Evolutionary conservation across 257 asterid species (phyloP), one percentile per base, ranked within the genome.

Genomic region (Solanum habrochaites): DNA sequence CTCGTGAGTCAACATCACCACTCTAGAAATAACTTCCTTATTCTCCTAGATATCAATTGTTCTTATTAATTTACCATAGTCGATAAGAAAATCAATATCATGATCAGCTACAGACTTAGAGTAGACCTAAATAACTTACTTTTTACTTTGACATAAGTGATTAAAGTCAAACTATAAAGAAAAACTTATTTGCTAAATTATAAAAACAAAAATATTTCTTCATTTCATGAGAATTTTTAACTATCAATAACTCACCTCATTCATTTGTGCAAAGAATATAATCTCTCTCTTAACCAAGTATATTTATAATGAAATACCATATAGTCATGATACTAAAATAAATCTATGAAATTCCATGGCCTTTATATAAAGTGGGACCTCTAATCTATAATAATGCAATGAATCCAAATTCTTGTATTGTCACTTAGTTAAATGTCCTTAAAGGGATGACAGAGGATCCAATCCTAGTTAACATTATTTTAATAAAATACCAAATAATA

Each of bases 371-470:
- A 66, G 87, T 85, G 81, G 87, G 87, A 8, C 78, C 78, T 16
- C 23, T 69, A 69, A 29, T 27, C 86, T 13, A 42, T 13, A 42
- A 66, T 16, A 84, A 42, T 84, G 42, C 35, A 39, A 42, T 84
- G 66, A 66, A 25, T 84, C 81, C 81, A 64, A 84, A 84, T 84
- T 84, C 45, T 73, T 64, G 31, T 27, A 8, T 20, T 84, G 86
- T 73, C 82, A 37, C 82, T 73, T 73, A 73, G 82, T 73, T 37
- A 73, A 73, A 37, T 73, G 82, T 73, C 82, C 47, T 37, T 73
- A 73, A 73, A 73, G 31, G 80, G 42, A 42, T 66, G 78, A 83
- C 86, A 84, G 86, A 84, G 86, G 86, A 84, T 84, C 86, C 86
- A 62, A 84, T 84, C 86, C 86, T 39, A 84, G 31, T 39, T 40